Percentiles rank a stretch among this genome's conserved stretches.
These are phyloP conservation scores for Theobroma grandiflorum DNA, from an alignment of 441 rosid genomes.

Conservation along the genomic window DNA sequence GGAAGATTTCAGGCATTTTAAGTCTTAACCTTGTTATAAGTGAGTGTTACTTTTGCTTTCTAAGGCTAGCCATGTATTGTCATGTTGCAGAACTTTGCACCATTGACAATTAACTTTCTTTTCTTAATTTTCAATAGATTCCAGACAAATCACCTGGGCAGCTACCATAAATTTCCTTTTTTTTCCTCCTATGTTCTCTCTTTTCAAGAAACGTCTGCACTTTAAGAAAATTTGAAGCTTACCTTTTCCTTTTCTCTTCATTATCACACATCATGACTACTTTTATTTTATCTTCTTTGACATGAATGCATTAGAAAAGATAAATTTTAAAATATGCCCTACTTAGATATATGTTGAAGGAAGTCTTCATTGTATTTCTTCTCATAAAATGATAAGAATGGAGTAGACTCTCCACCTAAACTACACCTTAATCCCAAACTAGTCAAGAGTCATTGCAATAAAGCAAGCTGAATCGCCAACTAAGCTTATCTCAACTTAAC, in stretches of 20 bases:
- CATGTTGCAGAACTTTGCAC: too few species aligned
- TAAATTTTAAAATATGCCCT: not conserved
- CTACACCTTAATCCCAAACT: not conserved
- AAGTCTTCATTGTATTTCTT: not conserved
- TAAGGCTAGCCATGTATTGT: too few species aligned
- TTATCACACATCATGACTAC: not conserved
- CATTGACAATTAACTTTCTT: too few species aligned
- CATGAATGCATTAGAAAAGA: constrained; percentile 4
- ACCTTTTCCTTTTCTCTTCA: not conserved
- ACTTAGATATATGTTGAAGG: not conserved
- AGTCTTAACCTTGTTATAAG: too few species aligned
- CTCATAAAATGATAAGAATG: not conserved
- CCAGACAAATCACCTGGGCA: too few species aligned
- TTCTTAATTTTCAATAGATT: too few species aligned
- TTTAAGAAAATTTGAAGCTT: not conserved
- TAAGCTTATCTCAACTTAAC: constrained; percentile 5
- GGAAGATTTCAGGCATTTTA: too few species aligned
- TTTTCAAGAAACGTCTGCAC: not conserved
- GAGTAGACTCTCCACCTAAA: not conserved
- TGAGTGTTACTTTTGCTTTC: too few species aligned
- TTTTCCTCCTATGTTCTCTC: not conserved
- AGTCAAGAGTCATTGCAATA: not conserved
- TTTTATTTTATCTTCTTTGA: constrained; percentile 1
- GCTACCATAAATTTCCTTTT: not conserved
- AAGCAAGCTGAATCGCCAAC: not conserved